Conservation (phyloP, 2,329 filamentous ascomycete species). For the Hymenoscyphus repandus region DNA sequence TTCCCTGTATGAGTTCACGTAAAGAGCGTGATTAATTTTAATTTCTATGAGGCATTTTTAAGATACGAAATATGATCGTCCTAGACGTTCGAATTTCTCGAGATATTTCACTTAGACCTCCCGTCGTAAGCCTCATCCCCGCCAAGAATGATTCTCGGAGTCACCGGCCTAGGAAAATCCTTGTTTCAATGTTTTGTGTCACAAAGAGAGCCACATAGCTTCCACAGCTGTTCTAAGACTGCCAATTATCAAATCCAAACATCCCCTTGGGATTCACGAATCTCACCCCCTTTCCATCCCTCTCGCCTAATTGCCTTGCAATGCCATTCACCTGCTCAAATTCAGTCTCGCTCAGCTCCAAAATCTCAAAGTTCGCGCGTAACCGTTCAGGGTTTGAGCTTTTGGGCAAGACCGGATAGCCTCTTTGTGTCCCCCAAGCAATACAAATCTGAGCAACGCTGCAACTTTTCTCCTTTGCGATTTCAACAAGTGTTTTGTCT, state of each 20-base stretch:
- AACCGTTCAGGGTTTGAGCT: conserved; percentile 63
- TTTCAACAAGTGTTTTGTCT: conserved; percentile 51
- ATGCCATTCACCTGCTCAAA: conserved; percentile 49
- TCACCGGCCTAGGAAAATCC: no score
- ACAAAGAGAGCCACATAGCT: no score
- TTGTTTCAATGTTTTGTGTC: no score
- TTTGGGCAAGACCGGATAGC: conserved; percentile 66
- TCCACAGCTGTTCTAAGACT: conserved; percentile 22
- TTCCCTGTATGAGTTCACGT: no score
- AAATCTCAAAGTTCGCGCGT: conserved; percentile 60
- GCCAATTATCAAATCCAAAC: conserved; percentile 66
- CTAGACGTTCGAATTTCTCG: no score
- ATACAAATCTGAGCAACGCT: conserved; percentile 58
- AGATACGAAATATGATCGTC: no score
- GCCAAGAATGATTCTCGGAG: no score
- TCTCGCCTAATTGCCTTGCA: conserved; percentile 42
- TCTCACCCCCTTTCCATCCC: conserved; percentile 50
- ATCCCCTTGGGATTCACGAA: conserved; percentile 78
- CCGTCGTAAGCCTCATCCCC: no score
- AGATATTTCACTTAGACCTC: no score
- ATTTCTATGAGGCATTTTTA: no score
- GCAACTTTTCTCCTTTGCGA: conserved; percentile 57
- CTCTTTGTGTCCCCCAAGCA: conserved; percentile 65
- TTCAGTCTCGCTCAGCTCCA: conserved; percentile 59
- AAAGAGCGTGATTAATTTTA: no score